Evolutionary conservation across 2,329 filamentous ascomycete genomes (phyloP).

Genomic region (Arthrobotrys sphaeroides): DNA sequence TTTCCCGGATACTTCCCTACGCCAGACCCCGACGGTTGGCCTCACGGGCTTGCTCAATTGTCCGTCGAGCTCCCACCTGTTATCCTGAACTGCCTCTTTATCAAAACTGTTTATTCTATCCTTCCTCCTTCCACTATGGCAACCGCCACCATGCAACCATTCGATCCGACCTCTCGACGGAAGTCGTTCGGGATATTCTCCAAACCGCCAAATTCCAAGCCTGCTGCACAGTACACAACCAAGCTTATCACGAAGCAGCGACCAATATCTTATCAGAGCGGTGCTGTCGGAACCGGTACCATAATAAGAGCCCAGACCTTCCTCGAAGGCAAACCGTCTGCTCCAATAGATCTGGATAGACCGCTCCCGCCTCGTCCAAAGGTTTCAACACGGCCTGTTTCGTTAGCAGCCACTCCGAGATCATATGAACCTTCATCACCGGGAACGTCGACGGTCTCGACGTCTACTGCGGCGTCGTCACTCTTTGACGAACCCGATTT

Average conservation of each 20-base stretch:
- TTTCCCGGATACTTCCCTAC: neutral
- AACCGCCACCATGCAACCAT: slow-evolving; percentile 50
- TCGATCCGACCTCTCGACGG: slow-evolving; percentile 46
- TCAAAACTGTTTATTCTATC: neutral
- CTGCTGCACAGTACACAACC: slow-evolving; percentile 28
- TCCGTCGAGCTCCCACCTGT: neutral
- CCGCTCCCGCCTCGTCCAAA: slow-evolving; percentile 45
- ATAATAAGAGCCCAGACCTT: slow-evolving; percentile 45
- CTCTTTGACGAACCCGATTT: slow-evolving; percentile 43
- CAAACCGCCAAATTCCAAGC: slow-evolving; percentile 29
- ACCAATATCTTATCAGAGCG: slow-evolving; percentile 47
- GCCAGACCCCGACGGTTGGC: neutral
- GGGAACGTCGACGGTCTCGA: slow-evolving; percentile 48
- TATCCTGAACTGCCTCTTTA: neutral
- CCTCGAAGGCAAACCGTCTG: slow-evolving; percentile 25
- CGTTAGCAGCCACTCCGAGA: slow-evolving; percentile 39
- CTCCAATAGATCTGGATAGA: slow-evolving; percentile 46
- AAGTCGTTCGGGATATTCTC: slow-evolving; percentile 51
- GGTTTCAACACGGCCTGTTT: slow-evolving; percentile 42
- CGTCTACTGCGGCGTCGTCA: slow-evolving; percentile 45
- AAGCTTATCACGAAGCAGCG: slow-evolving; percentile 48
- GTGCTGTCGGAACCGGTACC: slow-evolving; percentile 37
- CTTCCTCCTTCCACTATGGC: slow-evolving; percentile 20
- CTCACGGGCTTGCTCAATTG: slow-evolving; percentile 6
- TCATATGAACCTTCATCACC: slow-evolving; percentile 52